Conservation (phyloP, 2,329 filamentous ascomycete genomes). For the Zymoseptoria passerinii region DNA sequence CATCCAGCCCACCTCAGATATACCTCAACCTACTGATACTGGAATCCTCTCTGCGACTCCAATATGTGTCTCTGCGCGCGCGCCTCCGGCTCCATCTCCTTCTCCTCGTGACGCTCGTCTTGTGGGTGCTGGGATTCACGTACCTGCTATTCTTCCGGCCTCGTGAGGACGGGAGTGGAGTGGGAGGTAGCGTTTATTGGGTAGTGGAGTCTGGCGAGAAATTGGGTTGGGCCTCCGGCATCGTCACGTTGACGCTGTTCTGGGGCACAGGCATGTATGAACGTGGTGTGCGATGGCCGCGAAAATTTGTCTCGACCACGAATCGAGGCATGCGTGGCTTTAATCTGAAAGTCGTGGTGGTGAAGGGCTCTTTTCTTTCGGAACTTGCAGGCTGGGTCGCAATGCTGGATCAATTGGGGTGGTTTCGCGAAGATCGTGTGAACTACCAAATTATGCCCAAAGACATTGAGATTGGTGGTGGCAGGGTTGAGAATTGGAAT, state of each 20-base stretch:
- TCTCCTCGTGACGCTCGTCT: slow-evolving; percentile 68
- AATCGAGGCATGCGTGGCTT: slow-evolving; percentile 85
- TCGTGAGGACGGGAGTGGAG: slow-evolving; percentile 84
- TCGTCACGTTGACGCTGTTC: slow-evolving; percentile 77
- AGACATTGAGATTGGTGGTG: slow-evolving; percentile 36
- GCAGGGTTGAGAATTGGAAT: slow-evolving; percentile 54
- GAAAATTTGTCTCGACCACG: slow-evolving; percentile 79
- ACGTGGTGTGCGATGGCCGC: slow-evolving; percentile 84
- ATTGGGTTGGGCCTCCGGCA: slow-evolving; percentile 81
- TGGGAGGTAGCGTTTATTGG: slow-evolving; percentile 95
- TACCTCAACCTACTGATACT: slow-evolving; percentile 97
- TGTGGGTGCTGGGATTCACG: slow-evolving; percentile 77
- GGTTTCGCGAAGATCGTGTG: slow-evolving; percentile 26
- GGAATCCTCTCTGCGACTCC: slow-evolving; percentile 83
- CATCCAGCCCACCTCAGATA: slow-evolving; percentile 90
- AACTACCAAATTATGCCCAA: slow-evolving; percentile 31
- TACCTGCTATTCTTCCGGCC: slow-evolving; percentile 92
- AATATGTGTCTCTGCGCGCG: slow-evolving; percentile 84
- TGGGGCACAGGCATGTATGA: slow-evolving; percentile 98
- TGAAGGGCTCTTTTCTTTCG: slow-evolving; percentile 72
- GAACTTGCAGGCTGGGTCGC: slow-evolving; percentile 54
- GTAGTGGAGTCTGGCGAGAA: slow-evolving; percentile 84
- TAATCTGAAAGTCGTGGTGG: slow-evolving; percentile 92
- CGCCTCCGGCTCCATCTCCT: slow-evolving; percentile 87
- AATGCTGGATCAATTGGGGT: slow-evolving; percentile 27